These are phyloP conservation scores for Debaryomycetaceae sp. DNA, from an alignment of 1,139 yeast species.

Conservation along the genomic window DNA sequence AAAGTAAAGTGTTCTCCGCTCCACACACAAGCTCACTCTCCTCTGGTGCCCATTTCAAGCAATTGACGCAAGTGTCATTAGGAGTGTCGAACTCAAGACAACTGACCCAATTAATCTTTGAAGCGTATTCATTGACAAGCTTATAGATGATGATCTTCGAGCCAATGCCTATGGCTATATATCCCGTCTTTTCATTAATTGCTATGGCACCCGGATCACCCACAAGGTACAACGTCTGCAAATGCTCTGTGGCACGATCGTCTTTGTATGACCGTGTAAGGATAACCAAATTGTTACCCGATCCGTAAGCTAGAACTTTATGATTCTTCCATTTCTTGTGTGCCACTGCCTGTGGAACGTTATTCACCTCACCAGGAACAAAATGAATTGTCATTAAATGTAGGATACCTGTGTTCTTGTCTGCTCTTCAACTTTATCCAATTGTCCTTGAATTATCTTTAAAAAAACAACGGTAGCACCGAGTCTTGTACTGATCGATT, in stretches of 20 bases:
- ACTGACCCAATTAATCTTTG: constrained; percentile 49
- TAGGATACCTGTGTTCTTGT: neutral
- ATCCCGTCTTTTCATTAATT: constrained; percentile 56
- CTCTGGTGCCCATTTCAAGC: constrained; percentile 64
- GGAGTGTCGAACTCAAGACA: constrained; percentile 15
- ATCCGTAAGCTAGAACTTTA: constrained; percentile 69
- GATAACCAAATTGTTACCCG: constrained; percentile 83
- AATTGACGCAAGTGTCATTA: constrained; percentile 39
- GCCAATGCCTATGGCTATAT: constrained; percentile 46
- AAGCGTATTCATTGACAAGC: constrained; percentile 44
- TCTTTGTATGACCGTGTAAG: constrained; percentile 11
- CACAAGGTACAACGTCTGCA: constrained; percentile 76
- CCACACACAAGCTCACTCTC: constrained; percentile 63
- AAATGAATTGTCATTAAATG: constrained; percentile 57
- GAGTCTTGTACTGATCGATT: too few species aligned
- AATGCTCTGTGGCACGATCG: constrained; percentile 25
- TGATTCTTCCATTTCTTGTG: constrained; percentile 68
- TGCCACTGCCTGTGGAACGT: constrained; percentile 50
- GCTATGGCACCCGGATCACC: constrained; percentile 65
- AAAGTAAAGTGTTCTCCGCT: constrained; percentile 42
- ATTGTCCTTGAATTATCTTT: too few species aligned
- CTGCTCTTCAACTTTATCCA: neutral
- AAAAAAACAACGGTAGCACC: too few species aligned
- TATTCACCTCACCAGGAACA: constrained; percentile 83
- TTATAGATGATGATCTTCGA: constrained; percentile 32